Conservation (phyloP, 2,329 filamentous ascomycete species). For the Sordariomycetes sp. region DNA sequence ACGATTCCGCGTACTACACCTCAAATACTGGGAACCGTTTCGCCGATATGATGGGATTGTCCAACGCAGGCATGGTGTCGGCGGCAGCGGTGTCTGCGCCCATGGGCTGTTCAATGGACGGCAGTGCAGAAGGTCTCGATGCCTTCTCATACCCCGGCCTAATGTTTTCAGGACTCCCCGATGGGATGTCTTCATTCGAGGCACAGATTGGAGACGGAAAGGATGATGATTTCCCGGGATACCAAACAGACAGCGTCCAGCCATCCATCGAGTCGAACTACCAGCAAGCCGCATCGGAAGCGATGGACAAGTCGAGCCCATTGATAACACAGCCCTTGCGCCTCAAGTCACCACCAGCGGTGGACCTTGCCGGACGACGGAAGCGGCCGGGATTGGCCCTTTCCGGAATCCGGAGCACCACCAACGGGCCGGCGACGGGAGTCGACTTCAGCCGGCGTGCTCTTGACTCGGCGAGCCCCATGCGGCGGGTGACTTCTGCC, state of each 20-base stretch:
- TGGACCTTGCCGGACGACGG: constrained; percentile 40
- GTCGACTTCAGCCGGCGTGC: constrained; percentile 28
- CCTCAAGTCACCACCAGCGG: constrained; percentile 33
- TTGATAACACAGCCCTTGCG: constrained; percentile 11
- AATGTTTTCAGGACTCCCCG: background rate
- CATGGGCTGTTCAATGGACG: background rate
- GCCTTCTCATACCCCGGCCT: background rate
- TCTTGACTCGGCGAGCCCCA: constrained; percentile 29
- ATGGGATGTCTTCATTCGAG: background rate
- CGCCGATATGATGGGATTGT: background rate
- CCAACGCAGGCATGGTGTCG: background rate
- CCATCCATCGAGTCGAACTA: background rate
- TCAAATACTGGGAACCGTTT: background rate
- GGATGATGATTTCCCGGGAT: background rate
- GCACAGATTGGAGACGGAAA: background rate
- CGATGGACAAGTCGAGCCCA: background rate
- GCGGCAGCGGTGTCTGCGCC: background rate
- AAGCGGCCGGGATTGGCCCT: constrained; percentile 26
- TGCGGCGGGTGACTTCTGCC: constrained; percentile 40
- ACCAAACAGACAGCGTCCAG: background rate
- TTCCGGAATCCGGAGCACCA: constrained; percentile 33
- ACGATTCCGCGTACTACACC: background rate
- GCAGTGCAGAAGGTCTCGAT: background rate
- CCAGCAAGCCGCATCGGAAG: background rate
- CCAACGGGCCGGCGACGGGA: constrained; percentile 29